Base-by-base conservation (phyloP, 73 alveolate species). In the Paramecium pentaurelia region DNA sequence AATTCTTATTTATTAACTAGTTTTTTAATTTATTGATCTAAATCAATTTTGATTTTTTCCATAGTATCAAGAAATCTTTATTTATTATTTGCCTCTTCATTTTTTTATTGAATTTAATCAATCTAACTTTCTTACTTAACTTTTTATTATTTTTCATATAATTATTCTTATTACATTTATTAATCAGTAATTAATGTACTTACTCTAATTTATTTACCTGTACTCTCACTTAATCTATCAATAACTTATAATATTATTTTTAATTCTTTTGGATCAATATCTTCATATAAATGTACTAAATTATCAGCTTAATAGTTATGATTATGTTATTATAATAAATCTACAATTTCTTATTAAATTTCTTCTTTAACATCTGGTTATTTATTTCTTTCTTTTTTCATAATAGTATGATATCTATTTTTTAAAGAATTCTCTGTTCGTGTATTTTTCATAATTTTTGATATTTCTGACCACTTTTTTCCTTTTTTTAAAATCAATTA, bases 381-480 rank as follows among this genome's bases (percentile, higher is more conserved):
- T 30, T 71, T 89, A 71, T 89, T 38, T 73, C 75, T 89, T 71
- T 89, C 94, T 89, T 89, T 89, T 89, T 89, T 89, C 54, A 89
- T 89, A 12, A 89, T 70, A 30, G 92, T 89, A 32, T 89, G 86
- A 58, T 71, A 89, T 71, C 94, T 54, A 30, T 89, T 89, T 40
- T 89, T 89, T 44, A 89, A 59, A 14, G 86, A 47, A 89, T 89
- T 89, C 32, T 89, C 94, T 10, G 94, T 89, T 8, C 94, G 25
- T 22, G 75, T 71, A 12, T 83, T 89, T 47, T 89, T 89, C 92
- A 89, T 71, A 16, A 71, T 83, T 71, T 89, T 89, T 38, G 94
- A 89, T 14, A 89, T 83, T 28, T 89, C 94, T 3, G 94, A 89
- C 94, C 94, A 89, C 32, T 89, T 89, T 12, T 89, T 89, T 22